phyloP scores from a whole-genome alignment of 345 rosid species.

The Salix caprea region DNA sequence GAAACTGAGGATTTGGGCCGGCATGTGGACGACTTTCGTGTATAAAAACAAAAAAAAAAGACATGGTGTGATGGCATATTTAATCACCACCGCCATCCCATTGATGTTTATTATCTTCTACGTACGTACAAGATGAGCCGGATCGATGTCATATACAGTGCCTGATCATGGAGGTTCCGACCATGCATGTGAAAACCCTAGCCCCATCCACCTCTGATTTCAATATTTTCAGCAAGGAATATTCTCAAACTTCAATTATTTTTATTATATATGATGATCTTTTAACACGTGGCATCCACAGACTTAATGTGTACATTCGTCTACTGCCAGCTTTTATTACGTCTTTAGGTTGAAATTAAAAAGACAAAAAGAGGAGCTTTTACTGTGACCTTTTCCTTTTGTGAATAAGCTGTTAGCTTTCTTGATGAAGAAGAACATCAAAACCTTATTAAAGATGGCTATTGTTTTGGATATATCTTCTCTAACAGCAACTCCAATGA shows the following conservation, averaged over 20 bases:
- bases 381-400: background rate
- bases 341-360: background rate
- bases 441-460: background rate
- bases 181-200: background rate
- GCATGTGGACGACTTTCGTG: background rate
- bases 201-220: background rate
- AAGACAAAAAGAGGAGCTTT: background rate
- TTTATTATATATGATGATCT: background rate
- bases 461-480: background rate
- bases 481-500: rapidly evolving
- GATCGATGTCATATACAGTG: background rate
- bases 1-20: background rate
- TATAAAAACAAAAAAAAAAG: background rate
- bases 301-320: background rate
- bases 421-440: background rate
- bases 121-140: background rate
- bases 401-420: background rate
- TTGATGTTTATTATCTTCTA: background rate
- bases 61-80: background rate
- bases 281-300: background rate
- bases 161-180: background rate
- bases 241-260: background rate
- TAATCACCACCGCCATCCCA: background rate
- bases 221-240: background rate
- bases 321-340: background rate